Evolutionary conservation across 305 asterid genomes (phyloP), one percentile per base, ranked within the genome.

Genomic region (Salvia sclarea): DNA sequence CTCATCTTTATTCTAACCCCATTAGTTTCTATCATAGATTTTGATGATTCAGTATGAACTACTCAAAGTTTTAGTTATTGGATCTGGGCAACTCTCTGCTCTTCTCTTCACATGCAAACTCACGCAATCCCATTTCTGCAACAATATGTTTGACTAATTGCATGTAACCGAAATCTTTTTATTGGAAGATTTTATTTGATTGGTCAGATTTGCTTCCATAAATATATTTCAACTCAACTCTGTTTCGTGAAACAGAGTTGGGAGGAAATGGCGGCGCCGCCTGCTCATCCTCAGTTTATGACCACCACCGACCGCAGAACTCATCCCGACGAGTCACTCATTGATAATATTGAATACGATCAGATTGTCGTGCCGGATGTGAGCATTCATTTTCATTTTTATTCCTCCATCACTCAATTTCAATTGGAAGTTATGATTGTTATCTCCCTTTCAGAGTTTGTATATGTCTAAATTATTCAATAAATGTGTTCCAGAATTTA

Each of bases 361-460:
- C 97, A 90, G 80, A 90, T 92, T 80, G 92, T 88, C 30, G 96
- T 92, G 4, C 79, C 98, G 17, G 92, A 88, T 45, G 98, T 88
- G 71, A 81, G 94, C 69, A 22, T 60, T 52, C 47, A n/a, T 1
- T 31, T 20, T 53, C 20, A 6, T 8, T 58, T 33, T 48, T 9
- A 0, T 37, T 31, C 49, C n/a, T 10, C 5, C 44, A 30, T 64
- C 52, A 9, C 41, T 70, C 8, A 37, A 53, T 47, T 12, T 47
- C 62, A 25, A 28, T 52, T 71, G 54, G 59, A 48, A 49, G 25
- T 59, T 40, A 0, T 7, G 11, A 21, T 50, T 41, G 41, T 8
- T 45, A 6, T 6, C 33, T 37, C 35, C 30, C 30, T 16, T 14
- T 2, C 52, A 20, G 25, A 59, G 38, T 13, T 35, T 37, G 14